Evolutionary conservation across 768 basidiomycete genomes (phyloP).

Genomic region (Arthromyces matolae): DNA sequence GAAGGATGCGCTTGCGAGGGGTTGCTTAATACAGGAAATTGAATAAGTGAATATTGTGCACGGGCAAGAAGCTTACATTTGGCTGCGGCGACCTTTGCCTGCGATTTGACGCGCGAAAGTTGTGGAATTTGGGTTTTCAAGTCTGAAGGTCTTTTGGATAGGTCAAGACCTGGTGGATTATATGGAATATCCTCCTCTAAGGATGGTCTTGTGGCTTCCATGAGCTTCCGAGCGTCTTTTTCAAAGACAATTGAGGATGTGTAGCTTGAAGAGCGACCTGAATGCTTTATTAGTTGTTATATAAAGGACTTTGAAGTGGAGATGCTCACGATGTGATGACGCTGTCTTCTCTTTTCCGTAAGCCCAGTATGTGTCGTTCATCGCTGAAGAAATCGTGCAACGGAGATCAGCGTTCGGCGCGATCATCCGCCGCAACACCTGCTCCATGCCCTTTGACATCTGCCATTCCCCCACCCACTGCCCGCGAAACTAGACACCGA

Average conservation of each 20-base stretch:
- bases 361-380: slow-evolving; percentile 68
- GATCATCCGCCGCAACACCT: slow-evolving; percentile 72
- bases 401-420: slow-evolving; percentile 79
- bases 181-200: slow-evolving; percentile 27
- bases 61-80: slow-evolving; percentile 30
- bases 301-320: background rate
- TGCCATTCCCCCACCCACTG: slow-evolving; percentile 85
- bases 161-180: slow-evolving; percentile 31
- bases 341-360: slow-evolving; percentile 17
- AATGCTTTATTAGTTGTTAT: slow-evolving; percentile 4
- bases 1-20: slow-evolving; percentile 36
- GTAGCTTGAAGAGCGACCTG: slow-evolving; percentile 48
- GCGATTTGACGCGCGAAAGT: slow-evolving; percentile 37
- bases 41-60: background rate
- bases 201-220: slow-evolving; percentile 31
- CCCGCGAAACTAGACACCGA: slow-evolving; percentile 54
- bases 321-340: slow-evolving; percentile 39
- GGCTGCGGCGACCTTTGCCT: slow-evolving; percentile 36
- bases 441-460: slow-evolving; percentile 62
- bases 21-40: slow-evolving; percentile 23
- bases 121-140: slow-evolving; percentile 9
- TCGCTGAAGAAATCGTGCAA: slow-evolving; percentile 62
- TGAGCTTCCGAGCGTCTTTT: slow-evolving; percentile 42
- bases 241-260: slow-evolving; percentile 47
- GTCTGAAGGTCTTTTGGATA: slow-evolving; percentile 7